phyloP scores from a whole-genome alignment of 225 moss, liverwort and hornwort genomes.

The Pseudisothecium myosuroides region DNA sequence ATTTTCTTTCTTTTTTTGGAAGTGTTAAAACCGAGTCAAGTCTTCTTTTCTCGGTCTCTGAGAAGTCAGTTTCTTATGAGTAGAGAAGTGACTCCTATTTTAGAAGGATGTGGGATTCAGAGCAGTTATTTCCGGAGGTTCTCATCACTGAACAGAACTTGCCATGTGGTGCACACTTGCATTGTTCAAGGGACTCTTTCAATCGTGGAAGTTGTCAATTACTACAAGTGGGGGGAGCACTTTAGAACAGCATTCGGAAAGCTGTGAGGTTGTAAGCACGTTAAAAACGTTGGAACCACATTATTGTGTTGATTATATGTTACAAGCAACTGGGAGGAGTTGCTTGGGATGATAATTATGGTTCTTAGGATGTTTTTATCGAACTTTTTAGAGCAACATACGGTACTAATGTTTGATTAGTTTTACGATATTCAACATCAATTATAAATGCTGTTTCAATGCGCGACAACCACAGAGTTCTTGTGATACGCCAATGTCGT shows the following conservation, averaged over 20 bases:
- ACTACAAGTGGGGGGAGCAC: background rate
- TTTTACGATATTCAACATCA: background rate
- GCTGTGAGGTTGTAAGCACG: background rate
- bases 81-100: background rate
- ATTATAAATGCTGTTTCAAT: background rate
- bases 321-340: background rate
- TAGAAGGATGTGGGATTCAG: background rate
- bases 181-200: background rate
- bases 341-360: background rate
- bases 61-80: background rate
- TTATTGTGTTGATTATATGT: background rate
- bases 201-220: background rate
- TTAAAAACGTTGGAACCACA: background rate
- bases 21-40: background rate
- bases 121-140: background rate
- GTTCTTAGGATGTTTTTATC: background rate
- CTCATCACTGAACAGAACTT: background rate
- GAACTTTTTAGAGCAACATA: background rate
- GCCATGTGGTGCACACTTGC: background rate
- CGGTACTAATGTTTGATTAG: background rate
- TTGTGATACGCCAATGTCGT: background rate
- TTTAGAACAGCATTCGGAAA: background rate
- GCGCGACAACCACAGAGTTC: background rate
- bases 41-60: too few species aligned
- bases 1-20: background rate